Evolutionary conservation across 2,329 filamentous ascomycete genomes (phyloP).

Genomic region (Teratosphaeria pseudoeucalypti): DNA sequence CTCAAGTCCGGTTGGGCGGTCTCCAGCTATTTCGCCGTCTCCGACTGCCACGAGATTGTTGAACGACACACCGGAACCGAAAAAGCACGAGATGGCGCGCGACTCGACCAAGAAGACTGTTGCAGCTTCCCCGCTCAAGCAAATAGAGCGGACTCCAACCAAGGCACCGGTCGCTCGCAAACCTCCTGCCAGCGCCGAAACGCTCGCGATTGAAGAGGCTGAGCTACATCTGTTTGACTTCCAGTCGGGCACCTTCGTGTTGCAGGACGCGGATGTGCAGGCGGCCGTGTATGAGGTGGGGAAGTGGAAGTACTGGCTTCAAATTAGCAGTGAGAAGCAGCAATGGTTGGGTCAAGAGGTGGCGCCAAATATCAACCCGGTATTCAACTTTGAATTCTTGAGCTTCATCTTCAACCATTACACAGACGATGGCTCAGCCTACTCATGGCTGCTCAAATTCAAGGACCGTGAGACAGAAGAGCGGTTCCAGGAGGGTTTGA

Average conservation of each 20-base stretch:
- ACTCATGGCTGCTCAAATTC: constrained; percentile 92
- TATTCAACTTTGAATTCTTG: constrained; percentile 98
- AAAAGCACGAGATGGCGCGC: constrained; percentile 19
- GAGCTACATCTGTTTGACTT: constrained; percentile 95
- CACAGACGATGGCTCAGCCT: constrained; percentile 73
- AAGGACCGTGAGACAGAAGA: constrained; percentile 72
- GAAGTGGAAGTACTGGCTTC: constrained; percentile 91
- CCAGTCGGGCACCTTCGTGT: constrained; percentile 69
- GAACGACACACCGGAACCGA: constrained; percentile 16
- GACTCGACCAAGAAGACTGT: constrained; percentile 17
- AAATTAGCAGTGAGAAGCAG: constrained; percentile 63
- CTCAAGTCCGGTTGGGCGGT: constrained; percentile 35
- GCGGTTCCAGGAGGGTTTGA: constrained; percentile 82
- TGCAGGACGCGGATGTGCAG: constrained; percentile 64
- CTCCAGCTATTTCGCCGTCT: constrained; percentile 25
- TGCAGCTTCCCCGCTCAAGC: constrained; percentile 24
- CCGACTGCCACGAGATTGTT: constrained; percentile 18
- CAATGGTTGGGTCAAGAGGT: constrained; percentile 83
- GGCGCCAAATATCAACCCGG: constrained; percentile 85
- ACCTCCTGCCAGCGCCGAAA: constrained; percentile 60
- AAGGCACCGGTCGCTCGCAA: constrained; percentile 49
- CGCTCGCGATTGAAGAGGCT: constrained; percentile 63
- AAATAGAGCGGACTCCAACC: constrained; percentile 36
- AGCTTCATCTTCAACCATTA: constrained; percentile 99
- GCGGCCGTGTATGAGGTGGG: constrained; percentile 79